Conservation (phyloP, 78 protist genomes). For the Tieghemostelium lacteum region DNA sequence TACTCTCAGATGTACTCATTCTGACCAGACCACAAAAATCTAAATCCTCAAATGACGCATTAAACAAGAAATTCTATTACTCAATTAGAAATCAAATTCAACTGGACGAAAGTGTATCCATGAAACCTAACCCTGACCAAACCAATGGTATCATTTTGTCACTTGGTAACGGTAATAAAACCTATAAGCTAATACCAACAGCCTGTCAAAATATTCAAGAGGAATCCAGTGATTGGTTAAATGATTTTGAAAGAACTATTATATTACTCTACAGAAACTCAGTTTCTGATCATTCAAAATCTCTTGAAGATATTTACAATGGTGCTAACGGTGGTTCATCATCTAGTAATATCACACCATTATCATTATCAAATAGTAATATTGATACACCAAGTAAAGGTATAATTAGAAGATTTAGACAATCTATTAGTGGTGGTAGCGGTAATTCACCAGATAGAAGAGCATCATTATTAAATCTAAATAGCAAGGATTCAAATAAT, state of each 20-base stretch:
- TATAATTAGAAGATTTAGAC: slow-evolving; percentile 29
- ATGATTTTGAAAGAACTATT: slow-evolving; percentile 34
- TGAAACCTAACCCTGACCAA: slow-evolving; percentile 4
- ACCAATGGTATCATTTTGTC: slow-evolving; percentile 7
- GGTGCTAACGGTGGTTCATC: background rate
- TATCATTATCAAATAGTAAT: background rate
- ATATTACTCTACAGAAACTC: slow-evolving; percentile 1
- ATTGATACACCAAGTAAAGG: background rate
- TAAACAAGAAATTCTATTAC: slow-evolving; percentile 10
- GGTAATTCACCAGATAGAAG: slow-evolving; percentile 14
- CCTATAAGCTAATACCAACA: slow-evolving; percentile 4
- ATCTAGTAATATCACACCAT: slow-evolving; percentile 3
- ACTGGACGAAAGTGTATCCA: background rate
- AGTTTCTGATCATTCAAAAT: background rate
- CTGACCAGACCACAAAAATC: slow-evolving; percentile 59
- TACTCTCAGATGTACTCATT: slow-evolving; percentile 34
- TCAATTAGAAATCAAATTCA: background rate
- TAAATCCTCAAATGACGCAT: slow-evolving; percentile 8
- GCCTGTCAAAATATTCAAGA: background rate
- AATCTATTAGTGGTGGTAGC: slow-evolving; percentile 13
- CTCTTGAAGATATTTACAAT: background rate
- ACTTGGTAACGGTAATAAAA: background rate
- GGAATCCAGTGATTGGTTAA: slow-evolving; percentile 31
- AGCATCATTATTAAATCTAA: background rate
- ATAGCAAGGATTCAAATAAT: no score